phyloP scores from a whole-genome alignment of 169 alveolate genomes.

The Cryptosporidium parvum region DNA sequence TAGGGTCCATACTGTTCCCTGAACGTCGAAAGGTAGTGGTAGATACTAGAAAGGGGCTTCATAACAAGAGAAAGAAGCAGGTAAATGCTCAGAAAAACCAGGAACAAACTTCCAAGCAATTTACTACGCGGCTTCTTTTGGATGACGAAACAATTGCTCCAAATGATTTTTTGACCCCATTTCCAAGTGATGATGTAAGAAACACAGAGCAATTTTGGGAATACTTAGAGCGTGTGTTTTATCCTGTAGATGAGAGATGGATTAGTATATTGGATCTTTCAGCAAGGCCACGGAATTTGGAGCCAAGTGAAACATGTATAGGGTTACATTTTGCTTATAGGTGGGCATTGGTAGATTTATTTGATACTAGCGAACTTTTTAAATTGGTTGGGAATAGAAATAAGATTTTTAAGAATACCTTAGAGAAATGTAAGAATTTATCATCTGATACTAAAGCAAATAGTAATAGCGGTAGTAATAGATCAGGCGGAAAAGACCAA shows the following conservation, averaged over 20 bases:
- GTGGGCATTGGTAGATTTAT: slow-evolving; percentile 69
- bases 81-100: slow-evolving; percentile 55
- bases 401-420: slow-evolving; percentile 2
- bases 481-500: not conserved
- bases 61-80: slow-evolving; percentile 65
- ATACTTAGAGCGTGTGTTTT: slow-evolving; percentile 70
- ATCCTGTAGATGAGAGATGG: slow-evolving; percentile 72
- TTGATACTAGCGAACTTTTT: slow-evolving; percentile 55
- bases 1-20: slow-evolving; percentile 77
- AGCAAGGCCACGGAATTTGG: slow-evolving; percentile 39
- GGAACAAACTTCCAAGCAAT: slow-evolving; percentile 74
- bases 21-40: slow-evolving; percentile 58
- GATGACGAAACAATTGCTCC: slow-evolving; percentile 76
- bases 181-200: slow-evolving; percentile 67
- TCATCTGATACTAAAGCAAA: not conserved
- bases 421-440: not conserved
- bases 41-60: slow-evolving; percentile 55
- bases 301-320: slow-evolving; percentile 47
- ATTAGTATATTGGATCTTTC: slow-evolving; percentile 48
- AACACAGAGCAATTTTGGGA: slow-evolving; percentile 76
- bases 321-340: slow-evolving; percentile 70
- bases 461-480: not conserved
- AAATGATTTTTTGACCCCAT: slow-evolving; percentile 69
- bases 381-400: slow-evolving; percentile 38
- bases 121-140: slow-evolving; percentile 76